Evolutionary conservation across 805 yeast genomes (phyloP).

Genomic region (Candida khao-thaluensis): DNA sequence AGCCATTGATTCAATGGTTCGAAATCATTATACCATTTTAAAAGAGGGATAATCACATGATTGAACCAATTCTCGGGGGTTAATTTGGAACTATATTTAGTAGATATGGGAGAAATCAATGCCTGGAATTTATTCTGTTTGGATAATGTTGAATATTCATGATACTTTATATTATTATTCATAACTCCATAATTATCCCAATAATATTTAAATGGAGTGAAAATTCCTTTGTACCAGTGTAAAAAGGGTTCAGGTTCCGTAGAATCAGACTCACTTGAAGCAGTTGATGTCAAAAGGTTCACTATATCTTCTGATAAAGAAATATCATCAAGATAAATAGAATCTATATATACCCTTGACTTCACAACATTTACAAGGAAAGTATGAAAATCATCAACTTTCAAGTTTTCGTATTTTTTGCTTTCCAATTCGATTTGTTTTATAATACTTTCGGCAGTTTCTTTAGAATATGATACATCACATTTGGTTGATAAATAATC

Average conservation of each 20-base stretch:
- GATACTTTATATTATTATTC: constrained; percentile 12
- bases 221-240: constrained; percentile 28
- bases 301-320: constrained; percentile 18
- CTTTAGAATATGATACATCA: not conserved
- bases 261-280: too few relatives aligned
- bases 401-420: not conserved
- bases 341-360: constrained; percentile 20
- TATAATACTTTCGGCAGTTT: constrained; percentile 1
- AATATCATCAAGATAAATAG: constrained; percentile 21
- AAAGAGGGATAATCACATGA: constrained; percentile 30
- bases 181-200: constrained; percentile 25
- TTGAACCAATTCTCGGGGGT: constrained; percentile 23
- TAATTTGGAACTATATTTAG: constrained; percentile 15
- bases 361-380: constrained; percentile 18
- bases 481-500: constrained; percentile 10
- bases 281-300: constrained; percentile 10
- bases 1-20: constrained; percentile 28
- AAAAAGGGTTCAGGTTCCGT: constrained; percentile 17
- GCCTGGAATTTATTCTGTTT: constrained; percentile 18
- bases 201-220: constrained; percentile 29
- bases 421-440: not conserved
- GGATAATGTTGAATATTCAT: constrained; percentile 18
- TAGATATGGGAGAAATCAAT: constrained; percentile 24
- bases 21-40: constrained; percentile 22
- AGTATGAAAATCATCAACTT: not conserved